Evolutionary conservation across 257 asterid genomes (phyloP), one percentile per base, ranked within the genome.

Genomic region (Jaltomata sinuosa): DNA sequence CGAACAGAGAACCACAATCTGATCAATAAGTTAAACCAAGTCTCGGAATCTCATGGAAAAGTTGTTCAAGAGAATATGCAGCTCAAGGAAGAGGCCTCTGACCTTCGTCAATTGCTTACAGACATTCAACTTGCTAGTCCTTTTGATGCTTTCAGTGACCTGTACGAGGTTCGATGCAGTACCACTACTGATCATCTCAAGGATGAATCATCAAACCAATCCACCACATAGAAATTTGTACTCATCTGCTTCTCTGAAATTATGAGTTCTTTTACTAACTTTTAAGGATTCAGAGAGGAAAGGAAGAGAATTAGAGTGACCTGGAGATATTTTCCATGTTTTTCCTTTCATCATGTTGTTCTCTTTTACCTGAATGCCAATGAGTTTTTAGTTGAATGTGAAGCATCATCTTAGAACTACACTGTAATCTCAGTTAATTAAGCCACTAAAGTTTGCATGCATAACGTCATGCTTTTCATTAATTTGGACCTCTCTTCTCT

Each of bases 121-220:
- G 88, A 90, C 16, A 64, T 85, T n/a, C 88, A 87, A 36, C 34
- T 81, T 31, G 78, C 53, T 10, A 88, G 83, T 45, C 90, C 93
- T 59, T 91, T 86, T 62, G 29, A 85, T 85, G 85, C 83, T 80
- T 91, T 93, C 78, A 86, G 88, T 68, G 94, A 92, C 34, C 86
- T 93, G 15, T 92, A 92, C 8, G 96, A 93, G 29, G 49, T 91
- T 83, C 87, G 94, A 11, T 92, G 94, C 89, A 89, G 87, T 61
- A n/a, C n/a, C 89, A 88, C 92, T 11, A 93, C 95, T 65, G 49
- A 49, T 49, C 86, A 93, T 87, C 89, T 89, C 78, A 84, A 86
- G 84, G 90, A 90, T 36, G 94, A 92, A 69, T 89, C 92, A 18
- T 92, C 95, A 8, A 86, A 86, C 82, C 92, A 91, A 31, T 89